These are phyloP conservation scores for Glarea lozoyensis DNA, from an alignment of 495 filamentous ascomycete species.

Conservation along the genomic window DNA sequence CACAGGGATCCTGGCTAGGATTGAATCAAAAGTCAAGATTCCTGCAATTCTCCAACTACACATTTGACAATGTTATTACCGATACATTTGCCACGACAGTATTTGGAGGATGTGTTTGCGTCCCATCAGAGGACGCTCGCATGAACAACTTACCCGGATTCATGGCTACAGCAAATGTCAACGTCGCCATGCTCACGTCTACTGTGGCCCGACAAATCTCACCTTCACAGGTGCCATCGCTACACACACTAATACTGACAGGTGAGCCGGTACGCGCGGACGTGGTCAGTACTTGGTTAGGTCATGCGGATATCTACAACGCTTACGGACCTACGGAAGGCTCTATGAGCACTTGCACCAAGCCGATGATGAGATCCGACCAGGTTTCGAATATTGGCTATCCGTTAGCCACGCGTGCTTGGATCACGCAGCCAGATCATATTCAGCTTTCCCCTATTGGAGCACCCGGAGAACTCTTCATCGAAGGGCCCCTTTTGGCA, in stretches of 20 bases:
- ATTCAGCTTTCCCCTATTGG: constrained; percentile 47
- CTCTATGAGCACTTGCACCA: not conserved
- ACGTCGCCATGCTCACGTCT: constrained; percentile 29
- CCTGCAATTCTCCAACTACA: constrained; percentile 4
- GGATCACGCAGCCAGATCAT: constrained; percentile 52
- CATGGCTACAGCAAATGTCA: constrained; percentile 23
- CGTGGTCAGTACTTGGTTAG: not conserved
- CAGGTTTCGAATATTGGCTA: constrained; percentile 22
- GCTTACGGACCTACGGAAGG: not conserved
- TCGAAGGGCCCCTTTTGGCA: constrained; percentile 50
- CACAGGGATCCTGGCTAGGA: not conserved
- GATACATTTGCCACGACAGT: constrained; percentile 74
- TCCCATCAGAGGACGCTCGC: constrained; percentile 34
- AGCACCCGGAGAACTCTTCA: constrained; percentile 48
- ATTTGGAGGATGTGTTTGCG: constrained; percentile 46
- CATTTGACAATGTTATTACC: constrained; percentile 77
- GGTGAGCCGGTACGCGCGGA: constrained; percentile 30
- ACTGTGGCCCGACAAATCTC: constrained; percentile 35
- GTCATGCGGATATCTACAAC: not conserved
- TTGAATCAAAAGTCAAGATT: not conserved
- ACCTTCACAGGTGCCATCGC: constrained; percentile 33
- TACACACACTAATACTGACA: constrained; percentile 37
- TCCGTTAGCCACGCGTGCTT: constrained; percentile 25
- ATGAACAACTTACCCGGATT: constrained; percentile 20
- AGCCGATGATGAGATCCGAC: constrained; percentile 19